Base-by-base conservation (phyloP, 176 grass and related monocot genomes). In the Lolium multiflorum region DNA sequence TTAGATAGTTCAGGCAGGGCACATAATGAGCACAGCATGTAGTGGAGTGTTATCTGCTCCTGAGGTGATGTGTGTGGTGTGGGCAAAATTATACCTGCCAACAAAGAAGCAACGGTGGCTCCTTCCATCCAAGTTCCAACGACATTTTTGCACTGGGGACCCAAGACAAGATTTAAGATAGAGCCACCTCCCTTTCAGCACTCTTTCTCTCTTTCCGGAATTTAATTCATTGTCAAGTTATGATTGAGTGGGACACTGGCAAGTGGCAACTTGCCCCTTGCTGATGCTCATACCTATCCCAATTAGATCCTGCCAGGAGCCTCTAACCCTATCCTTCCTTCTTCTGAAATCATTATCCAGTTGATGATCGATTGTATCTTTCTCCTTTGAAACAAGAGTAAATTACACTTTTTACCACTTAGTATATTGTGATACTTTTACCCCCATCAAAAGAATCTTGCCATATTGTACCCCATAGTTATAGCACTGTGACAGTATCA, bases 241-340 rank as follows among this genome's bases (percentile, higher is more conserved):
- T 41, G 50, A 85, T 67, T 54, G 61, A 74, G 13, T 82, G 77
- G 68, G 78, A 52, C 79, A 77, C 17, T 83, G 81, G 41, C 77
- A 89, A 78, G 37, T 87, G 82, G 28, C 71, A 89, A 79, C 80
- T 77, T 86, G 83, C 25, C n/a, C 90, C 31, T 43, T 82, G 82
- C 75, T 80, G 66, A 84, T 89, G 83, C 88, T 61, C 70, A 64
- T 63, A 12, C 56, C 50, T 60, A 31, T 61, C 77, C 12, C 83
- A 81, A 58, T 37, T 43, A 60, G 21, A 39, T 51, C 39, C 51
- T 89, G 71, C 71, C 51, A 63, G 9, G 61, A 78, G 26, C 78
- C 54, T 72, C 78, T 38, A 82, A 60, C 51, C 62, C 6, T 25
- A 76, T 74, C 56, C n/a, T 47, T 43, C 51, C 57, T 74, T 11